A percentile compares a stretch with the other conserved stretches of the same genome.
Evolutionary conservation across 2,329 filamentous ascomycete species (phyloP).

Genomic region (Fusarium sambucinum): DNA sequence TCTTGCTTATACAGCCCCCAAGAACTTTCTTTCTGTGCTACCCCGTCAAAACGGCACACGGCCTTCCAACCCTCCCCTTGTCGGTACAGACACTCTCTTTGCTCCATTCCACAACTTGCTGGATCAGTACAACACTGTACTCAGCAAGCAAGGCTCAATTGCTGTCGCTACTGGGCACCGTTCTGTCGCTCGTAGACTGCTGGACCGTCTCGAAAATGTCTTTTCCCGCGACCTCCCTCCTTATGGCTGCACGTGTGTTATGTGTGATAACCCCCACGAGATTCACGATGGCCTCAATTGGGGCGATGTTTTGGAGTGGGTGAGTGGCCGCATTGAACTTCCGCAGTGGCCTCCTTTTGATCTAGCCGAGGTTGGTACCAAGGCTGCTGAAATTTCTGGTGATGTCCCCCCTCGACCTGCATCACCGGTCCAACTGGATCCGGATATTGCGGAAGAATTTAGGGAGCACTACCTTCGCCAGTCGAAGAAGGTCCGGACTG

Average conservation of each 20-base stretch:
- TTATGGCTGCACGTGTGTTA: constrained; percentile 85
- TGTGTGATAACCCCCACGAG: constrained; percentile 76
- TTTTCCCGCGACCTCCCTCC: constrained; percentile 92
- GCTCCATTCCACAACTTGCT: constrained; percentile 84
- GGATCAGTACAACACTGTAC: constrained; percentile 85
- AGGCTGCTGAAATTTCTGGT: constrained; percentile 71
- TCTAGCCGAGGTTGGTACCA: constrained; percentile 71
- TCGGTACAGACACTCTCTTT: constrained; percentile 80
- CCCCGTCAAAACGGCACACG: constrained; percentile 68
- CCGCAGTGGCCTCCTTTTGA: constrained; percentile 91
- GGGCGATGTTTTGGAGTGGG: constrained; percentile 94
- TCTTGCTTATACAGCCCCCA: constrained; percentile 76
- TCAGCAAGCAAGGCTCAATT: constrained; percentile 86
- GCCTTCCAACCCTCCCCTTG: constrained; percentile 72
- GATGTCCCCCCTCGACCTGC: constrained; percentile 68
- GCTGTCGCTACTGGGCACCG: constrained; percentile 96
- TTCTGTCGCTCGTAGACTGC: constrained; percentile 88
- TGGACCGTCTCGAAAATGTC: constrained; percentile 92
- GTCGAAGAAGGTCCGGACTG: constrained; percentile 90
- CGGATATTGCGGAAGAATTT: constrained; percentile 94
- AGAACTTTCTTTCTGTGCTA: constrained; percentile 75
- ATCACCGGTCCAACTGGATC: constrained; percentile 81
- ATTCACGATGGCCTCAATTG: constrained; percentile 84
- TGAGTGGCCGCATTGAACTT: constrained; percentile 87
- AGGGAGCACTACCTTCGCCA: constrained; percentile 92